Evolutionary conservation across 1,139 yeast species (phyloP).

Genomic region (Kluyveromyces marxianus): DNA sequence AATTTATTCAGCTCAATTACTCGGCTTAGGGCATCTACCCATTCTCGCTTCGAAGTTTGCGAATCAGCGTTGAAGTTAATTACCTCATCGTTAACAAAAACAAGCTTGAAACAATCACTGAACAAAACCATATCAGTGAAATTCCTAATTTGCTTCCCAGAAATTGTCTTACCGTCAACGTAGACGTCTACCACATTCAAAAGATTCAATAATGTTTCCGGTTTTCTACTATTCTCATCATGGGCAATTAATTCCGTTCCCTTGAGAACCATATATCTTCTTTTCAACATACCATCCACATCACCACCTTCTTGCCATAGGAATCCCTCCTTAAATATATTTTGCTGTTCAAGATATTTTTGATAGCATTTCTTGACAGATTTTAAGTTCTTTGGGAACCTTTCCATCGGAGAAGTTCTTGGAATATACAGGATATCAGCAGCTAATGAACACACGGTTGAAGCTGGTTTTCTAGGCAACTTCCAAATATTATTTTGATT

Average conservation of each 20-base stretch:
- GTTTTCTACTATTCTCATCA: conserved; percentile 52
- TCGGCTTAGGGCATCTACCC: conserved; percentile 50
- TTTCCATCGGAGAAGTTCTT: conserved; percentile 46
- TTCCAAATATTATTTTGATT: conserved; percentile 8
- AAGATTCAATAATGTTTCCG: conserved; percentile 61
- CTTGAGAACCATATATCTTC: conserved; percentile 51
- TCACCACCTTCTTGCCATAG: conserved; percentile 79
- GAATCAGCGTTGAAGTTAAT: conserved; percentile 66
- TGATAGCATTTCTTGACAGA: conserved; percentile 48
- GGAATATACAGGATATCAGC: conserved; percentile 70
- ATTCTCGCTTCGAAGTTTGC: conserved; percentile 43
- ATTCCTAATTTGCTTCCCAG: conserved; percentile 34
- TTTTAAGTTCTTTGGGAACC: conserved; percentile 58
- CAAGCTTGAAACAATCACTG: conserved; percentile 57
- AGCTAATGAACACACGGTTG: conserved; percentile 59
- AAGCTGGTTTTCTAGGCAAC: conserved; percentile 40
- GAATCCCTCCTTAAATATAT: conserved; percentile 46
- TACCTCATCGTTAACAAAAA: conserved; percentile 59
- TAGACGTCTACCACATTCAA: conserved; percentile 51
- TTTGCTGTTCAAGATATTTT: conserved; percentile 38
- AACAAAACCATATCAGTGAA: conserved; percentile 57
- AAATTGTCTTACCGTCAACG: conserved; percentile 39
- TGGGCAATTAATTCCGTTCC: conserved; percentile 61
- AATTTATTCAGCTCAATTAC: conserved; percentile 45
- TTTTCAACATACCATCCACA: conserved; percentile 45